Conservation (phyloP, 139 green algal genomes). For the Diplosphaera chodatii region DNA sequence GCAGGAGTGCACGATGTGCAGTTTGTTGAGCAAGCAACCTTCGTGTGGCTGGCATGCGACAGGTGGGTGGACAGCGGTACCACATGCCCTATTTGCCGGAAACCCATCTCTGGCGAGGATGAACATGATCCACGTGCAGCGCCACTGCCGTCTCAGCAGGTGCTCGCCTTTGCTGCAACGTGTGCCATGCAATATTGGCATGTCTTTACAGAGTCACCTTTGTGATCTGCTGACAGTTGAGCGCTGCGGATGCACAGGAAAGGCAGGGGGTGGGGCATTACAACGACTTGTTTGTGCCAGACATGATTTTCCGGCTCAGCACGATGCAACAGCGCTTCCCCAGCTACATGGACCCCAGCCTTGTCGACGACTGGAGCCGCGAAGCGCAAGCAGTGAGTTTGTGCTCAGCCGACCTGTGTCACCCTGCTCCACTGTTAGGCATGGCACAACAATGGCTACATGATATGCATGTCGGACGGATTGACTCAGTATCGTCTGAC, state of each 20-base stretch:
- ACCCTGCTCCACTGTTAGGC: too few relatives aligned
- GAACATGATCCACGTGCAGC: not conserved
- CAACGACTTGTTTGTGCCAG: not conserved
- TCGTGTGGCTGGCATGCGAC: too few relatives aligned
- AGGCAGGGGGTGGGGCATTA: not conserved
- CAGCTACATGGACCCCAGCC: not conserved
- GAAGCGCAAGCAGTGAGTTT: not conserved
- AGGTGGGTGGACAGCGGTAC: constrained; percentile 37
- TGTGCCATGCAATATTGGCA: too few relatives aligned
- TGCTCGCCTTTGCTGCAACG: not conserved
- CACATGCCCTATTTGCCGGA: constrained; percentile 43
- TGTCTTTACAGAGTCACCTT: too few relatives aligned
- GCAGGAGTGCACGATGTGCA: too few relatives aligned
- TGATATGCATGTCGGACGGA: too few relatives aligned
- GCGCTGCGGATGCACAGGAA: not conserved
- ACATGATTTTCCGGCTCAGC: not conserved
- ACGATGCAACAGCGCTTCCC: not conserved
- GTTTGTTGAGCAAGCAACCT: too few relatives aligned
- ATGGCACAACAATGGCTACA: too few relatives aligned
- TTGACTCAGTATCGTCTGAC: too few relatives aligned
- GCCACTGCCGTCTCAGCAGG: not conserved
- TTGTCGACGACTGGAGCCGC: not conserved
- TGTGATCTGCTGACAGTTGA: too few relatives aligned
- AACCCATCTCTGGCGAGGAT: constrained; percentile 20
- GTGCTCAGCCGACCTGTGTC: too few relatives aligned